Evolutionary conservation across 106 monocot species (phyloP).

Genomic region (Alisma plantagoaquatica): DNA sequence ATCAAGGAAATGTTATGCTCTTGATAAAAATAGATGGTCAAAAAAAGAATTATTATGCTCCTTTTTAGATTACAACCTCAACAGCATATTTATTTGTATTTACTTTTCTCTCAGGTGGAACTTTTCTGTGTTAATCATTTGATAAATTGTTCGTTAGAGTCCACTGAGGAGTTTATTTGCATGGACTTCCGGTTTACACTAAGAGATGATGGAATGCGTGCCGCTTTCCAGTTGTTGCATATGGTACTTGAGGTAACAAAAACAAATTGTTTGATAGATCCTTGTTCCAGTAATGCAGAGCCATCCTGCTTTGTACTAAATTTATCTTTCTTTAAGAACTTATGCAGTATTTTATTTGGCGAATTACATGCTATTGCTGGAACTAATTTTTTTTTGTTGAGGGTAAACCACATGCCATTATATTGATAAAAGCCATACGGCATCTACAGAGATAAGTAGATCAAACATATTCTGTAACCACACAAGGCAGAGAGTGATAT

Average conservation of each 20-base stretch:
- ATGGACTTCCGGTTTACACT: conserved; percentile 97
- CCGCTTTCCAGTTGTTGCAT: conserved; percentile 97
- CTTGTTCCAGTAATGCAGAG: neutral
- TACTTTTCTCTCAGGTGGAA: conserved; percentile 88
- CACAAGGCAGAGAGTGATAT: too few species aligned
- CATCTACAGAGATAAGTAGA: too few species aligned
- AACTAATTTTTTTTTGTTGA: neutral
- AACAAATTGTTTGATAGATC: neutral
- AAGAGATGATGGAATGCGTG: conserved; percentile 97
- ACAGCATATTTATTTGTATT: too few species aligned
- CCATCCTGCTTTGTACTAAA: too few species aligned
- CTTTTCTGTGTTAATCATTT: conserved; percentile 98
- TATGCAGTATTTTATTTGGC: neutral
- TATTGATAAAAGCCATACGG: too few species aligned
- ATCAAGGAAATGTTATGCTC: too few species aligned
- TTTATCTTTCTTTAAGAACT: too few species aligned
- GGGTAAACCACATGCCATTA: too few species aligned
- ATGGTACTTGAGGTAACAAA: conserved; percentile 95
- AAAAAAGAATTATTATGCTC: too few species aligned
- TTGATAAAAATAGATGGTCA: too few species aligned
- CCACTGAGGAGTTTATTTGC: conserved; percentile 88
- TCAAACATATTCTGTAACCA: too few species aligned
- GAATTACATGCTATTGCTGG: neutral
- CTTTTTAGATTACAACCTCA: too few species aligned
- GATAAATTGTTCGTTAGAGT: conserved; percentile 97